These are phyloP conservation scores for Penicillium sp. DNA, from an alignment of 2,329 filamentous ascomycete genomes.

Conservation along the genomic window DNA sequence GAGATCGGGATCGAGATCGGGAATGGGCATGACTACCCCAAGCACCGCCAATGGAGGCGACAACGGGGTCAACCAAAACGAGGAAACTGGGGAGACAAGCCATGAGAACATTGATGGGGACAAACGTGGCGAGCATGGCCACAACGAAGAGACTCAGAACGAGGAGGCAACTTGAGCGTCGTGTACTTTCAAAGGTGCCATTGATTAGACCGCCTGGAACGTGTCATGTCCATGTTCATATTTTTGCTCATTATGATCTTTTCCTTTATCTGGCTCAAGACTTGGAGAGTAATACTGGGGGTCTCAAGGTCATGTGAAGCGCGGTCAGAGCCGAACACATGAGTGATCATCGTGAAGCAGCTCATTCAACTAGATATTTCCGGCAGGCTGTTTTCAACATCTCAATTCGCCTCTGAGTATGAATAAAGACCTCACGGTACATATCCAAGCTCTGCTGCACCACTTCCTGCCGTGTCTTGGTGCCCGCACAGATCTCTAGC, in stretches of 20 bases:
- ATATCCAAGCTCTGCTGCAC: slow-evolving; percentile 80
- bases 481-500: slow-evolving; percentile 93
- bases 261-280: background rate
- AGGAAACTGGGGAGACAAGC: background rate
- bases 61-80: background rate
- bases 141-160: too few species aligned
- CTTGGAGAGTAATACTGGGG: background rate
- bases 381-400: slow-evolving; percentile 59
- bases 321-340: background rate
- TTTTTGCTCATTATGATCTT: background rate
- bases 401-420: slow-evolving; percentile 73
- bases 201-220: background rate
- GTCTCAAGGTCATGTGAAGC: background rate
- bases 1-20: background rate
- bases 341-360: slow-evolving; percentile 16
- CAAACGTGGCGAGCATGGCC: background rate
- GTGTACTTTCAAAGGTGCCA: background rate
- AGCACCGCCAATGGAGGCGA: background rate
- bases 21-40: background rate
- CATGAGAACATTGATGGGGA: background rate
- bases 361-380: slow-evolving; percentile 52
- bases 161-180: background rate
- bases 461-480: slow-evolving; percentile 69
- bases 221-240: background rate
- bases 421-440: slow-evolving; percentile 82